phyloP scores from a whole-genome alignment of 2,329 filamentous ascomycete genomes.

The Lasiodiplodia hormozganensis region DNA sequence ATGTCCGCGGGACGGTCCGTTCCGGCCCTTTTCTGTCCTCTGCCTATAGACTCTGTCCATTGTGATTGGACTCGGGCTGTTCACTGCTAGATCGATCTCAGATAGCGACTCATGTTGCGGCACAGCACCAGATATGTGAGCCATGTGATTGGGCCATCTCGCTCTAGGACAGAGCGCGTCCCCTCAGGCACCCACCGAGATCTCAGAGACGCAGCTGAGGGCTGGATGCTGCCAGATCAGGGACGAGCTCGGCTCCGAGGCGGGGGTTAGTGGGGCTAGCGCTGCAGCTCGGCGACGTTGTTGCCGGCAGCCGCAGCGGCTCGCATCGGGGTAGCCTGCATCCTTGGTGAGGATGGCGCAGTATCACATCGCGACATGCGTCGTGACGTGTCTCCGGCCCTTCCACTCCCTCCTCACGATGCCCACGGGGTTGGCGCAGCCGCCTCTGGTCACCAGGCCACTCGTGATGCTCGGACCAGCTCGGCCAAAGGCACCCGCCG shows the following conservation, averaged over 20 bases:
- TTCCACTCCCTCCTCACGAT: background rate
- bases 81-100: background rate
- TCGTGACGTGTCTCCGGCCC: background rate
- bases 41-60: background rate
- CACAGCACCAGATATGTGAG: background rate
- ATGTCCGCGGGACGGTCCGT: background rate
- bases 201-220: background rate
- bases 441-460: background rate
- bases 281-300: background rate
- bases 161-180: no score
- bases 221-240: background rate
- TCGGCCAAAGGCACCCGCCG: slow-evolving; percentile 1
- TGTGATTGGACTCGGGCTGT: background rate
- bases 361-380: background rate
- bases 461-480: slow-evolving; percentile 6
- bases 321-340: background rate
- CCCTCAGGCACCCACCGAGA: background rate
- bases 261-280: background rate
- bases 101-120: background rate
- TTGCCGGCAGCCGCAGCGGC: background rate
- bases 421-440: background rate
- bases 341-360: background rate
- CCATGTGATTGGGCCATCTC: background rate
- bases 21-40: background rate
- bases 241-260: background rate